Evolutionary conservation across 2,329 filamentous ascomycete genomes (phyloP).

Genomic region (Venturia oleaginea): DNA sequence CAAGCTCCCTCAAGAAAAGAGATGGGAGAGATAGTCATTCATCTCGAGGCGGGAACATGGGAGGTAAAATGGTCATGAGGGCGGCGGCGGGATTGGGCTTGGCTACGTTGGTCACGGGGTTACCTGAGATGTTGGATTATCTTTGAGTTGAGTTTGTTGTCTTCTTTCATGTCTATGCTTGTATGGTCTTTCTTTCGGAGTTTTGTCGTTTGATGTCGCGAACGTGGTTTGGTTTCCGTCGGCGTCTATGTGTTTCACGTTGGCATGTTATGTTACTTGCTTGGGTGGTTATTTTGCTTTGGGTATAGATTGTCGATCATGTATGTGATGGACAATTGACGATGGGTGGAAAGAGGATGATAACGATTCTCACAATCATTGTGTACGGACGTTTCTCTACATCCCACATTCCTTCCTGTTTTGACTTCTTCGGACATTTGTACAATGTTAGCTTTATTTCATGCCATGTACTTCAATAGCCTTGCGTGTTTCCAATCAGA

Average conservation of each 20-base stretch:
- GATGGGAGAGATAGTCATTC: neutral
- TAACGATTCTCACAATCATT: too few species aligned
- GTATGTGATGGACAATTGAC: too few species aligned
- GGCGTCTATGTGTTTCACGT: too few species aligned
- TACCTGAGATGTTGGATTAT: slow-evolving; percentile 9
- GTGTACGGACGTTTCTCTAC: too few species aligned
- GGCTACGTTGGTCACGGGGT: slow-evolving; percentile 12
- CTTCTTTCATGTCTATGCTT: neutral
- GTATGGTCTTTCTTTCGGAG: neutral
- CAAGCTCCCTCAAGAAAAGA: neutral
- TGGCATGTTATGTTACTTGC: too few species aligned
- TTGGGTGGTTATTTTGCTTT: too few species aligned
- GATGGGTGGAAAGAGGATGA: too few species aligned
- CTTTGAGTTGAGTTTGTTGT: neutral
- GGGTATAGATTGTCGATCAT: too few species aligned
- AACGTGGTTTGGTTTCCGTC: too few species aligned
- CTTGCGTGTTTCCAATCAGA: neutral
- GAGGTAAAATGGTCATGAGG: neutral
- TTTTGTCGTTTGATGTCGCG: neutral
- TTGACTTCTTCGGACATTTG: too few species aligned
- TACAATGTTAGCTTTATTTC: too few species aligned
- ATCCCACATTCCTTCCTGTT: too few species aligned
- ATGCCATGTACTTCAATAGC: neutral
- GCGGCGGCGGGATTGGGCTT: slow-evolving; percentile 11
- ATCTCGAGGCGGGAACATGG: neutral